Evolutionary conservation across 2,329 filamentous ascomycete genomes (phyloP), one percentile per base, ranked within the genome.

Genomic region (Peltaster fructicola): DNA sequence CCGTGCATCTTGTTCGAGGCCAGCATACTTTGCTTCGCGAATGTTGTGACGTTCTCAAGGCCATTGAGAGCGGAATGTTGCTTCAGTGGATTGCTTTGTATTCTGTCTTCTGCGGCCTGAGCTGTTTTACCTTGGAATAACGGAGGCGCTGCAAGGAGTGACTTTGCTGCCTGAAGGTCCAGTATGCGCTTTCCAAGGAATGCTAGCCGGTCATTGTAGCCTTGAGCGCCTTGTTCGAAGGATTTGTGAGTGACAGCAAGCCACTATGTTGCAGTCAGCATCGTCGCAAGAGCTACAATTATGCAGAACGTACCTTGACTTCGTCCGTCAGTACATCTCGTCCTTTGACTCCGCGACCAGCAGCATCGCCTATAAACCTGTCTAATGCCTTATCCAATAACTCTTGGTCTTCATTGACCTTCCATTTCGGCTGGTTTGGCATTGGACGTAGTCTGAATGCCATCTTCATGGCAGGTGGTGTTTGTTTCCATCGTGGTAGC

Each of bases 221-320:
- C 85, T 60, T 84, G 73, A 44, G 81, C 65, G 25, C 84, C 88
- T 47, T 95, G 82, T 48, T 98, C 85, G 46, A 92, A 95, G 54
- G 82, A 93, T 67, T 95, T 95, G 53, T 95, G 88, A 37, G 88
- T 98, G 28, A 98, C 69, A 15, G 84, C 84, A 44, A 95, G 59
- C 88, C 88, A 98, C 57, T 47, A 29, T 26, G 15, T 11, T 11
- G 9, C 6, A 7, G 30, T 14, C 14, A 12, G 26, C 16, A 32
- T 23, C 8, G 14, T 23, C 3, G 16, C 7, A 8, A 18, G 8
- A 8, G 8, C n/a, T n/a, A 8, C 17, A n/a, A n/a, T 18, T n/a
- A 18, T n/a, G 17, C 17, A 18, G n/a, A 15, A 7, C 31, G 11
- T 39, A 46, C 44, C 40, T 93, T 95, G 33, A 88, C 63, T 56